phyloP scores from a whole-genome alignment of 1,284 basidiomycete species.

The Leccinum angustisporum region DNA sequence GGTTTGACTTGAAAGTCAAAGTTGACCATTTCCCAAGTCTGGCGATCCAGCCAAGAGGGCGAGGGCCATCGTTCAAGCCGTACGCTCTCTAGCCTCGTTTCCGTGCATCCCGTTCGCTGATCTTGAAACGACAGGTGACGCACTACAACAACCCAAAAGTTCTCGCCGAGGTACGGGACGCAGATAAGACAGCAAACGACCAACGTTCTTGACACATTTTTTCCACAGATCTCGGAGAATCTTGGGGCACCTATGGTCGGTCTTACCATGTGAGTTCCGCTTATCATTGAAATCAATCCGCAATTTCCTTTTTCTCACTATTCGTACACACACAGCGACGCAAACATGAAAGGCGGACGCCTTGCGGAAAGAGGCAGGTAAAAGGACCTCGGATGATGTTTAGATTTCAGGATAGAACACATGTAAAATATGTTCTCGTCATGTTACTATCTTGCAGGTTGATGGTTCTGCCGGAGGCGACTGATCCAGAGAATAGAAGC shows the following conservation, averaged over 20 bases:
- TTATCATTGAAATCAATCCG: conserved; percentile 3
- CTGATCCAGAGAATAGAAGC: not conserved
- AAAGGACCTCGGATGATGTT: conserved; percentile 8
- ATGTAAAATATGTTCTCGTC: not conserved
- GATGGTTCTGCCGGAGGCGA: no score
- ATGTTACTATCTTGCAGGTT: not conserved
- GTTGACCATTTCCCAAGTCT: conserved; percentile 52
- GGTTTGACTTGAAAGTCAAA: conserved; percentile 3
- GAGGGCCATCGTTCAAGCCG: conserved; percentile 96
- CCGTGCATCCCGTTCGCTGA: conserved; percentile 7
- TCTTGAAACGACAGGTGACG: conserved; percentile 59
- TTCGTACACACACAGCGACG: conserved; percentile 43
- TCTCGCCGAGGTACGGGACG: conserved; percentile 63
- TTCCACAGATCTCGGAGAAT: conserved; percentile 75
- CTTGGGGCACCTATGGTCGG: conserved; percentile 93
- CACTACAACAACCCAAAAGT: conserved; percentile 94
- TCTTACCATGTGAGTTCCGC: conserved; percentile 71
- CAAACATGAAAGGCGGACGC: conserved; percentile 63
- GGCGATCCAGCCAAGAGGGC: conserved; percentile 94
- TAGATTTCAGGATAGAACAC: not conserved
- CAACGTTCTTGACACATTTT: conserved; percentile 6
- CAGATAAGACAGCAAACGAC: not conserved
- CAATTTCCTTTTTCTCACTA: conserved; percentile 6
- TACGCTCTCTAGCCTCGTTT: conserved; percentile 35
- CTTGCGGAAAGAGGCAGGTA: conserved; percentile 53